Conservation (phyloP, 495 filamentous ascomycete species). For the Aspergillus steynii region DNA sequence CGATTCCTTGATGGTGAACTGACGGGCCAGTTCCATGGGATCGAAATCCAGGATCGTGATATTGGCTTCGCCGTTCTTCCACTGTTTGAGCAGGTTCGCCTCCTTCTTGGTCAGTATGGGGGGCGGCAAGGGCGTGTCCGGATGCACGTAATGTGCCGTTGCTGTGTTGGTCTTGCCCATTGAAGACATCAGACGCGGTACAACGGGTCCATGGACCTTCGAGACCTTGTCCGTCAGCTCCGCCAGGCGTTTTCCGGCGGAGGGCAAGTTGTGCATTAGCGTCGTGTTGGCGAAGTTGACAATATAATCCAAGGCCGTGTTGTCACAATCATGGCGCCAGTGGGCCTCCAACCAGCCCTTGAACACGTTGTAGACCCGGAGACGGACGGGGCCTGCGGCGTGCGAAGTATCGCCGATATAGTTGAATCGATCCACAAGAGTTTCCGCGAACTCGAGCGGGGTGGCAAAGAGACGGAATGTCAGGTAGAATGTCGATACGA, state of each 20-base stretch:
- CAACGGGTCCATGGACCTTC: slow-evolving; percentile 67
- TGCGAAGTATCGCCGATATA: slow-evolving; percentile 78
- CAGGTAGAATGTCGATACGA: slow-evolving; percentile 93
- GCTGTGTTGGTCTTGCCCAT: slow-evolving; percentile 85
- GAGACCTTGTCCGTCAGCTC: slow-evolving; percentile 85
- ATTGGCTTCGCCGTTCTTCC: slow-evolving; percentile 66
- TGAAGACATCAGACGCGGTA: slow-evolving; percentile 84
- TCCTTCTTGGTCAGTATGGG: slow-evolving; percentile 76
- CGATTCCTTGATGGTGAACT: slow-evolving; percentile 92
- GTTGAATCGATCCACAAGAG: slow-evolving; percentile 85
- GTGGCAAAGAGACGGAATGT: slow-evolving; percentile 95
- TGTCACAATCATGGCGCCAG: slow-evolving; percentile 83
- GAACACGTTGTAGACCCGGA: slow-evolving; percentile 94
- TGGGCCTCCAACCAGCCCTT: slow-evolving; percentile 97
- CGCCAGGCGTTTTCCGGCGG: slow-evolving; percentile 73
- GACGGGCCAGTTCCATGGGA: slow-evolving; percentile 85
- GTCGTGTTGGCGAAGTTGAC: slow-evolving; percentile 73
- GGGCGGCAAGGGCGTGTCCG: slow-evolving; percentile 68
- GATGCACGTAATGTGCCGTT: slow-evolving; percentile 63
- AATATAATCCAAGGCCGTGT: slow-evolving; percentile 72
- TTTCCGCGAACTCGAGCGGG: slow-evolving; percentile 73
- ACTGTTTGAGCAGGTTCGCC: slow-evolving; percentile 66
- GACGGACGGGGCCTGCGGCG: slow-evolving; percentile 74
- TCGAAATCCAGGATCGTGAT: slow-evolving; percentile 92
- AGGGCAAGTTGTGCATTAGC: slow-evolving; percentile 66